phyloP scores from a whole-genome alignment of 2,329 filamentous ascomycete species.

The Fusarium vanettenii region DNA sequence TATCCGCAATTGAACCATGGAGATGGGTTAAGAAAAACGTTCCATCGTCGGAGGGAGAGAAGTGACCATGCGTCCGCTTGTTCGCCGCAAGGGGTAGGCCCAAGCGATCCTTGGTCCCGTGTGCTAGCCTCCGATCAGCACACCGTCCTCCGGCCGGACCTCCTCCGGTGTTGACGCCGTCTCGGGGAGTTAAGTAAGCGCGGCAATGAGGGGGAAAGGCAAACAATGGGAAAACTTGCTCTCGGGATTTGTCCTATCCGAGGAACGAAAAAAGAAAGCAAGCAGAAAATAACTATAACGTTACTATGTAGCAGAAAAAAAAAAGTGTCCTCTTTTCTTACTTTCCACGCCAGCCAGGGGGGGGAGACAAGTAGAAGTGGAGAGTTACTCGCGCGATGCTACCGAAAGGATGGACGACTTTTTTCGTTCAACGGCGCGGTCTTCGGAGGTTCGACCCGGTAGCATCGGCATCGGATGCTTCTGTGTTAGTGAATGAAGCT shows the following conservation, averaged over 20 bases:
- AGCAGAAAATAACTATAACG: background rate
- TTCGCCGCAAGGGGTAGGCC: background rate
- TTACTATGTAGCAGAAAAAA: background rate
- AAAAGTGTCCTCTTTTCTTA: background rate
- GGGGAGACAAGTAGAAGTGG: background rate
- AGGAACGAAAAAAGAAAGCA: background rate
- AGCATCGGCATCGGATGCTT: background rate
- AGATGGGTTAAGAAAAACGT: background rate
- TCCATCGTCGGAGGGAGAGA: background rate
- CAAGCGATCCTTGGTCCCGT: background rate
- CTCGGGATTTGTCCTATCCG: background rate
- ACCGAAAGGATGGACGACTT: background rate
- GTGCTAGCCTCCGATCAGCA: background rate
- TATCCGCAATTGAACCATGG: background rate
- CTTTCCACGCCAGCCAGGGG: background rate
- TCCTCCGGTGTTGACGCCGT: background rate
- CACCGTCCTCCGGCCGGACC: background rate
- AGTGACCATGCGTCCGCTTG: too few relatives aligned
- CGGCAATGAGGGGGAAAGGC: background rate
- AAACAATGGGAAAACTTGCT: background rate
- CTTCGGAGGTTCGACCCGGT: background rate
- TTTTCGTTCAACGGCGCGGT: background rate
- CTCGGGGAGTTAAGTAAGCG: background rate
- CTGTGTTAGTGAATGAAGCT: background rate
- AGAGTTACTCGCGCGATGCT: background rate